Percentiles rank a stretch among this genome's conserved stretches.
Evolutionary conservation across 805 yeast species (phyloP).

Genomic region (Wickerhamomyces hampshirensis): DNA sequence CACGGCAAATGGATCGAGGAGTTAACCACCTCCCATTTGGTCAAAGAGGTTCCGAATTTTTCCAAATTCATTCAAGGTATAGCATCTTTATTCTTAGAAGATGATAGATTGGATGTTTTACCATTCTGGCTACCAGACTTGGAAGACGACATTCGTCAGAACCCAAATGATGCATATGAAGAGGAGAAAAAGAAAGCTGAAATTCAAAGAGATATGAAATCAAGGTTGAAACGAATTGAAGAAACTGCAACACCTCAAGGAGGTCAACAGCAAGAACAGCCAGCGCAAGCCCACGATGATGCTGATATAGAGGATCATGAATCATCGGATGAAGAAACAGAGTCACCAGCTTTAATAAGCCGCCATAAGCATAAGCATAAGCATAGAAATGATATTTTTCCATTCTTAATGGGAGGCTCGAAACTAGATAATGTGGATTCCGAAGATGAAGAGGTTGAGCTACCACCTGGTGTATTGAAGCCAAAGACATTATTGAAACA

Average conservation of each 20-base stretch:
- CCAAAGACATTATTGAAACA: constrained; percentile 79
- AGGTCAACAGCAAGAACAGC: constrained; percentile 3
- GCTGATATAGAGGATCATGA: constrained; percentile 54
- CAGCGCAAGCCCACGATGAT: constrained; percentile 18
- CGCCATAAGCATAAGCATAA: constrained; percentile 27
- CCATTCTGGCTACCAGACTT: constrained; percentile 96
- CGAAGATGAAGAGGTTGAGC: constrained; percentile 79
- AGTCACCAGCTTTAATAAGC: constrained; percentile 1
- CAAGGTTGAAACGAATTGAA: constrained; percentile 31
- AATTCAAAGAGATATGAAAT: constrained; percentile 37
- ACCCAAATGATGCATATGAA: constrained; percentile 75
- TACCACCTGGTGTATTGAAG: constrained; percentile 86
- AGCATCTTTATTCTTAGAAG: constrained; percentile 81
- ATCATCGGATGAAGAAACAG: constrained; percentile 34
- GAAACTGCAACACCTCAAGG: constrained; percentile 3
- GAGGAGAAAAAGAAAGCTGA: constrained; percentile 53
- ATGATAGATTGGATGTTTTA: constrained; percentile 80
- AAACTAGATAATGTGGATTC: constrained; percentile 59
- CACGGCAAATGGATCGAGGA: constrained; percentile 80
- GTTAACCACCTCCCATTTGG: constrained; percentile 74
- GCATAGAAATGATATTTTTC: constrained; percentile 29
- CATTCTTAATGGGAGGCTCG: constrained; percentile 36
- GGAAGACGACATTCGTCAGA: constrained; percentile 69
- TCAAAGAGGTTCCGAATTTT: constrained; percentile 90
- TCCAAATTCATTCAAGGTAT: constrained; percentile 93